A percentile compares a stretch with the other conserved stretches of the same genome.
phyloP scores from a whole-genome alignment of 2,329 filamentous ascomycete species.

The Onygenales sp. region DNA sequence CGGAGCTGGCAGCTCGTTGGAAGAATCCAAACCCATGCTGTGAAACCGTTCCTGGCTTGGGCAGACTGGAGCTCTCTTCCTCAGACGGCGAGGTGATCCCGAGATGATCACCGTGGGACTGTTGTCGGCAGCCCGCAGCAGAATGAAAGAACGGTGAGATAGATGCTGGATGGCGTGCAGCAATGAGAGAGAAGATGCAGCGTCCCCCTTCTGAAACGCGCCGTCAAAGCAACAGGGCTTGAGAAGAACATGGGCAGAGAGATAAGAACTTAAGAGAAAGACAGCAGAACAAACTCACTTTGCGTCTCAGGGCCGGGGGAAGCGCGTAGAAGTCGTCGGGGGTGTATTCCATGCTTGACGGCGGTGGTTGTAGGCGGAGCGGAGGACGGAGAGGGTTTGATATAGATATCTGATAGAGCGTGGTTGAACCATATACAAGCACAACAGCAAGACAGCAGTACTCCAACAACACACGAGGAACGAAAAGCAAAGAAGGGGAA shows the following conservation, averaged over 20 bases:
- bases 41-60: neutral
- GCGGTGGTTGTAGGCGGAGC: neutral
- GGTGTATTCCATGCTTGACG: neutral
- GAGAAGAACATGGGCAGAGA: conserved; percentile 8
- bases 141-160: neutral
- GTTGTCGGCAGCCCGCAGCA: neutral
- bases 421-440: neutral
- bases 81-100: neutral
- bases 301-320: conserved; percentile 47
- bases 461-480: neutral
- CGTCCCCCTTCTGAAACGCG: neutral
- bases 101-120: neutral
- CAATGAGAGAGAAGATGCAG: neutral
- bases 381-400: neutral
- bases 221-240: neutral
- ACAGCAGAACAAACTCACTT: conserved; percentile 36
- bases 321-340: conserved; percentile 41
- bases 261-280: neutral
- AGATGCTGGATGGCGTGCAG: neutral
- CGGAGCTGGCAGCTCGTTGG: neutral
- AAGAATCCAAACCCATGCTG: neutral
- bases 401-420: neutral
- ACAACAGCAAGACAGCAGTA: neutral
- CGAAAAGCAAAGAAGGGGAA: neutral
- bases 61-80: neutral